phyloP scores from a whole-genome alignment of 2,329 filamentous ascomycete genomes.

The Scedosporium apiospermum region DNA sequence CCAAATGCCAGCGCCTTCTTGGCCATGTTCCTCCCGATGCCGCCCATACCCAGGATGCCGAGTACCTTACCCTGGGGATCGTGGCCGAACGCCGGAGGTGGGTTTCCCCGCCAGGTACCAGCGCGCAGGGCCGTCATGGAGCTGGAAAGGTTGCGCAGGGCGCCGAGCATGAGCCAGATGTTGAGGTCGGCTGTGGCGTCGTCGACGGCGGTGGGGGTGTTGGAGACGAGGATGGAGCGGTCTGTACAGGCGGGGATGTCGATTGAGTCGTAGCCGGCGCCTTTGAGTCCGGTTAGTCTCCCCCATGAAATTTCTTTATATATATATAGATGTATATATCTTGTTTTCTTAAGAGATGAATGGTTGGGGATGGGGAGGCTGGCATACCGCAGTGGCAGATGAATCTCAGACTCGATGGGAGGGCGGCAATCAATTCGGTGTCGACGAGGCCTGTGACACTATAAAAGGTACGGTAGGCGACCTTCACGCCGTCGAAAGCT shows the following conservation, averaged over 20 bases:
- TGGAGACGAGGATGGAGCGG: conserved; percentile 61
- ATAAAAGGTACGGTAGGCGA: conserved; percentile 61
- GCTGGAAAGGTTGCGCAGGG: conserved; percentile 62
- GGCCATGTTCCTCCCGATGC: conserved; percentile 70
- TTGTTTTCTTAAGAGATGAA: background rate
- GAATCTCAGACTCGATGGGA: conserved; percentile 45
- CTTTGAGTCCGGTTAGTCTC: conserved; percentile 23
- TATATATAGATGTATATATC: background rate
- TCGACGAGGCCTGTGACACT: conserved; percentile 66
- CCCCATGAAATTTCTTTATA: background rate
- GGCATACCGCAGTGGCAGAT: conserved; percentile 50
- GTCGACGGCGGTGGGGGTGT: conserved; percentile 72
- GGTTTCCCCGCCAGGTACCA: conserved; percentile 56
- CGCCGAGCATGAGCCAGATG: conserved; percentile 74
- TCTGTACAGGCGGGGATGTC: conserved; percentile 62
- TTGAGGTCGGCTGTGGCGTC: conserved; percentile 75
- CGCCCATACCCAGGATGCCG: conserved; percentile 79
- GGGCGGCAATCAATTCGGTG: conserved; percentile 52
- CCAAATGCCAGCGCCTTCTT: conserved; percentile 66
- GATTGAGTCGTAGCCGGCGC: conserved; percentile 79
- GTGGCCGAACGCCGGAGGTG: conserved; percentile 53
- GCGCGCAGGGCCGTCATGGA: conserved; percentile 56
- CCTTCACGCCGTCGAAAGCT: conserved; percentile 53
- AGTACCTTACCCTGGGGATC: conserved; percentile 72
- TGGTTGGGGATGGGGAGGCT: background rate